Conservation (phyloP, 768 basidiomycete genomes). For the Leucocoprinus sp. region DNA sequence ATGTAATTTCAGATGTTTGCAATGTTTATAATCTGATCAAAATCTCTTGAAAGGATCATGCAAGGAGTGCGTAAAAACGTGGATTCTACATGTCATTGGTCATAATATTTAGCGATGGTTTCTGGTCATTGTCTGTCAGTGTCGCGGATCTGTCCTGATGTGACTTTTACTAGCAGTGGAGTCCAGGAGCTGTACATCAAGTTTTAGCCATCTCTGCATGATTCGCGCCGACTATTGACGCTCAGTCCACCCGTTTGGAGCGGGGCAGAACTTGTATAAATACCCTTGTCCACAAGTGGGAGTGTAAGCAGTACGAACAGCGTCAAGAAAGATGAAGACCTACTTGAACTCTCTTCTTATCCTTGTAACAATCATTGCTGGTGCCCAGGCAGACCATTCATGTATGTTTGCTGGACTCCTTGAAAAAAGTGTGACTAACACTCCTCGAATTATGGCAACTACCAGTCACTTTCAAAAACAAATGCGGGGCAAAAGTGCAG, state of each 20-base stretch:
- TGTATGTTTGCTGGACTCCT: constrained; percentile 16
- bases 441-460: not conserved
- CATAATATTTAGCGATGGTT: no score
- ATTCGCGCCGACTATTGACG: not conserved
- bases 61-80: no score
- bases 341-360: not conserved
- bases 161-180: no score
- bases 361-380: constrained; percentile 1
- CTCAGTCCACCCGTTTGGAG: not conserved
- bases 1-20: no score
- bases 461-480: constrained; percentile 28
- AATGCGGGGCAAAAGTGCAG: constrained; percentile 22
- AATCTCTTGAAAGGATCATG: no score
- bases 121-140: no score
- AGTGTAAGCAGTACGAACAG: not conserved
- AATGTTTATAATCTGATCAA: no score
- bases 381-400: constrained; percentile 16
- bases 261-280: not conserved
- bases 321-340: not conserved
- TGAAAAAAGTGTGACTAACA: no score
- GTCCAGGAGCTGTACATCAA: not conserved
- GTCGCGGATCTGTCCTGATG: no score
- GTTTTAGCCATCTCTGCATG: not conserved
- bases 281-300: not conserved
- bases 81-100: no score